Base-by-base conservation (phyloP, 2,329 filamentous ascomycete genomes). In the Monosporascus sp. region DNA sequence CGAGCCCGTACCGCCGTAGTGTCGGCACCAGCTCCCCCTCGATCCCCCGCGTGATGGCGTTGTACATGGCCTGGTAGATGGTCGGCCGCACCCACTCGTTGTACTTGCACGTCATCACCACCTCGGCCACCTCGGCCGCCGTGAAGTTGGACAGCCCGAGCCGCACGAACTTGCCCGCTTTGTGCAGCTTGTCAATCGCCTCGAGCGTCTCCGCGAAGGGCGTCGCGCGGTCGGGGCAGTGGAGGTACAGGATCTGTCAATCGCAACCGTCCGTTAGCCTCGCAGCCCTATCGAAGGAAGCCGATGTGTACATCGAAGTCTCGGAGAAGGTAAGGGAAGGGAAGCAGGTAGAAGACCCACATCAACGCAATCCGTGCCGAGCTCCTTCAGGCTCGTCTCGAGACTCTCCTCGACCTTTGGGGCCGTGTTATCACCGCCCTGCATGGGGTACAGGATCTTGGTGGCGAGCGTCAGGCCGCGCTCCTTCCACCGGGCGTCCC, bases 21-120 rank as follows among this genome's bases (percentile, higher is more conserved):
- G 85, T 84, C 3, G 84, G 83, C 51, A 94, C 79, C 43, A 94
- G 75, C 69, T 94, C 90, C 1, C 81, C 69, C 68, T 94, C 90
- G 58, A 93, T 86, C 52, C 81, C 82, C 50, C 90, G 83, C 22
- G 85, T 90, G 60, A 92, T 88, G 53, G 82, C 83, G 70, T 93
- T 93, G 72, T 93, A 93, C 88, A 95, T 93, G 63, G 80, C 91
- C 71, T 94, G 90, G 71, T 90, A 96, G 52, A 95, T 84, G 1
- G 87, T 91, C 1, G 91, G 91, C 40, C 86, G 82, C 17, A 95
- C 88, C 89, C 89, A 95, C 56, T 83, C 82, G 64, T 89, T 86
- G 72, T 88, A 84, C 62, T 87, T 87, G 77, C 88, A 93, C 40
- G 85, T 86, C 70, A 90, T 82, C 53, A 87, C 87, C 9, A 95